phyloP scores from a whole-genome alignment of 2,329 filamentous ascomycete species.

The Stachybotrys echinatus region DNA sequence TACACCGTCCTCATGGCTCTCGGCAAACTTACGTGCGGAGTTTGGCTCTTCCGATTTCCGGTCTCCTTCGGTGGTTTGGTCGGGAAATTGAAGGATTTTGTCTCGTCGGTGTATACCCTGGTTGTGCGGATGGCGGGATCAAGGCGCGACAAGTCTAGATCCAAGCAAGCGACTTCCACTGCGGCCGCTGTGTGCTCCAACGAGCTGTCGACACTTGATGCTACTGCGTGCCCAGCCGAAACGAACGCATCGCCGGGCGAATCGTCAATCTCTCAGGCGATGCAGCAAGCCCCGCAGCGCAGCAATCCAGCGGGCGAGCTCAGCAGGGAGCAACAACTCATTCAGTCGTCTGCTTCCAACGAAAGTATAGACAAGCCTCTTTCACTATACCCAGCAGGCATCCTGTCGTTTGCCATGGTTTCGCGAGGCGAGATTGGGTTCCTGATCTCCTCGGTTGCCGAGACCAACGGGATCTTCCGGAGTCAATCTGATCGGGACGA shows the following conservation, averaged over 20 bases:
- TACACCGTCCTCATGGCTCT: constrained; percentile 68
- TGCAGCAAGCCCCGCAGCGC: not conserved
- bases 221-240: not conserved
- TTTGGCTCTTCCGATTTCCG: constrained; percentile 44
- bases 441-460: constrained; percentile 64
- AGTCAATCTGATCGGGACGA: not conserved
- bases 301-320: not conserved
- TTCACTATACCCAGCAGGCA: constrained; percentile 61
- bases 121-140: too few species aligned
- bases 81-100: too few species aligned
- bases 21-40: constrained; percentile 54
- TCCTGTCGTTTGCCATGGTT: constrained; percentile 65
- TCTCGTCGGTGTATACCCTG: too few species aligned
- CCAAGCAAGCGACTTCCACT: not conserved
- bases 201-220: not conserved
- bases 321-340: not conserved
- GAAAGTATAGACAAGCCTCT: constrained; percentile 37
- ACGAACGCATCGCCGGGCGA: not conserved
- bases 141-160: too few species aligned
- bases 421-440: constrained; percentile 78
- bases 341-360: constrained; percentile 5
- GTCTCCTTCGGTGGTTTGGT: not conserved
- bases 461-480: constrained; percentile 42
- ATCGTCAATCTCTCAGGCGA: not conserved
- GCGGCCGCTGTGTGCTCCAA: not conserved